These are phyloP conservation scores for Knufia petricola DNA, from an alignment of 2,329 filamentous ascomycete genomes.

Conservation along the genomic window DNA sequence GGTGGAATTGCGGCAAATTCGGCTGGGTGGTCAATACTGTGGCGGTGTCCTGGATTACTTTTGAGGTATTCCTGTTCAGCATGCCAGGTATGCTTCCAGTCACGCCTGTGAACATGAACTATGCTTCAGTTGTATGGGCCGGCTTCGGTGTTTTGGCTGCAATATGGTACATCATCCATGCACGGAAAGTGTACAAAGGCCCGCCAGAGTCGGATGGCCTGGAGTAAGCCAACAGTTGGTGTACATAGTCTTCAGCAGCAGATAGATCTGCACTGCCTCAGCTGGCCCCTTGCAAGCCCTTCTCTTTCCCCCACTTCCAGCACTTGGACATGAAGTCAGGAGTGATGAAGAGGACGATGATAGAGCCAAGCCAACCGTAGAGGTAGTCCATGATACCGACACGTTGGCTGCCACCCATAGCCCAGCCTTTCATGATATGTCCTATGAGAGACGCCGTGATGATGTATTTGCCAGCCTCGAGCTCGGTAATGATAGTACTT, in stretches of 20 bases:
- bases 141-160: constrained; percentile 44
- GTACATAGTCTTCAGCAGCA: neutral
- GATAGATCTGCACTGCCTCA: neutral
- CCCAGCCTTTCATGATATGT: constrained; percentile 57
- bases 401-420: constrained; percentile 43
- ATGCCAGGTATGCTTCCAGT: constrained; percentile 46
- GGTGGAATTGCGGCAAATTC: constrained; percentile 40
- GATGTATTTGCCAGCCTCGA: constrained; percentile 73
- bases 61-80: constrained; percentile 46
- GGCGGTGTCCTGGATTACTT: constrained; percentile 42
- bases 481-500: constrained; percentile 53
- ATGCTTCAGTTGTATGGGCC: constrained; percentile 49
- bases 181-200: constrained; percentile 36
- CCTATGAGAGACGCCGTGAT: constrained; percentile 68
- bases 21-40: constrained; percentile 39
- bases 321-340: constrained; percentile 50
- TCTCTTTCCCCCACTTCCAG: constrained; percentile 48
- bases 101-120: constrained; percentile 46
- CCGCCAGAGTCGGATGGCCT: constrained; percentile 27
- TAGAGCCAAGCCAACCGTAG: constrained; percentile 42
- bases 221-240: neutral
- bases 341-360: constrained; percentile 48
- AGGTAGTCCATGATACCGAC: constrained; percentile 45
- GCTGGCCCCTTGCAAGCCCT: constrained; percentile 26
- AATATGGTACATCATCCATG: constrained; percentile 44